A percentile compares a stretch with the other conserved stretches of the same genome.
These are phyloP conservation scores for Dictyostelium capitatum DNA, from an alignment of 78 protist species.

Conservation along the genomic window DNA sequence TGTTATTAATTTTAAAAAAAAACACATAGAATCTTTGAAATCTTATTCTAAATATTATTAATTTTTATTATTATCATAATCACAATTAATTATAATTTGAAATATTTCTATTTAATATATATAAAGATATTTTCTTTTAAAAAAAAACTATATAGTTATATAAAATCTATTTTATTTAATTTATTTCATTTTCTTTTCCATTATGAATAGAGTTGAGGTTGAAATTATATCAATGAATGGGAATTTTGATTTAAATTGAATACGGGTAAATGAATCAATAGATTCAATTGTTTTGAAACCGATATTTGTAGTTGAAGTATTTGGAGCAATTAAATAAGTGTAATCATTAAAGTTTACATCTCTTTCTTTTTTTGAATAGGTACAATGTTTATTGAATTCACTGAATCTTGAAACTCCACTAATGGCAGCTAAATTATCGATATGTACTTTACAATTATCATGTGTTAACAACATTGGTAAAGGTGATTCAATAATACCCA, in stretches of 20 bases:
- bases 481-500: not conserved
- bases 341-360: conserved; percentile 28
- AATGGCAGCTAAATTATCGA: conserved; percentile 80
- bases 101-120: too few relatives aligned
- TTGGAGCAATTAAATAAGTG: conserved; percentile 46
- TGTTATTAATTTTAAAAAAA: too few relatives aligned
- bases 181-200: not conserved
- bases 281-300: not conserved
- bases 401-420: conserved; percentile 83
- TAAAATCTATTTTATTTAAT: too few relatives aligned
- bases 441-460: conserved; percentile 35
- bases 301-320: not conserved
- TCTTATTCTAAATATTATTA: too few relatives aligned
- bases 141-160: too few relatives aligned
- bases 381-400: conserved; percentile 19
- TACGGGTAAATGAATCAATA: not conserved
- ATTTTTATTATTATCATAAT: too few relatives aligned
- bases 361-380: conserved; percentile 50
- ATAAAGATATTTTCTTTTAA: too few relatives aligned
- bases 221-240: not conserved
- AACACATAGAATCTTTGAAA: too few relatives aligned
- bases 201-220: not conserved
- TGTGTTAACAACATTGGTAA: not conserved
- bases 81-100: too few relatives aligned
- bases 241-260: not conserved